phyloP scores from a whole-genome alignment of 768 basidiomycete genomes.

The Russula lepida region DNA sequence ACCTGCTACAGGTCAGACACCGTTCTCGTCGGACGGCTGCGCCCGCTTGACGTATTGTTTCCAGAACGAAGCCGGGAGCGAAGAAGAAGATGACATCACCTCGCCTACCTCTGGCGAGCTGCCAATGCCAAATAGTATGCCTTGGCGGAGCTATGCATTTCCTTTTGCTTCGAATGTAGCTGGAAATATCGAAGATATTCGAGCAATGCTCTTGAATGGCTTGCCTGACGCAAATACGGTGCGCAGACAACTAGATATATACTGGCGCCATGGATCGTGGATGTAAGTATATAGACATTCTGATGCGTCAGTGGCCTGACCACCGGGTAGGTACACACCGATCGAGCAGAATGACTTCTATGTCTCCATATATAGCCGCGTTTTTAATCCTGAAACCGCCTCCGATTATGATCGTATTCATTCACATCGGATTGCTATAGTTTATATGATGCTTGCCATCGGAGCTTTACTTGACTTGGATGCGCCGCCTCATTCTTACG shows the following conservation, averaged over 20 bases:
- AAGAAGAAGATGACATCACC: constrained; percentile 42
- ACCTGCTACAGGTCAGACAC: constrained; percentile 51
- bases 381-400: constrained; percentile 40
- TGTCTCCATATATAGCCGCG: constrained; percentile 41
- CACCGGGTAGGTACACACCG: constrained; percentile 49
- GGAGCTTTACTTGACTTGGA: constrained; percentile 56
- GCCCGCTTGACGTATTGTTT: constrained; percentile 12
- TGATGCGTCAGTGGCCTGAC: not conserved
- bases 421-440: constrained; percentile 48
- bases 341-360: constrained; percentile 51
- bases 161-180: constrained; percentile 40
- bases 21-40: constrained; percentile 8
- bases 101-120: constrained; percentile 30
- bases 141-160: constrained; percentile 54
- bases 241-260: constrained; percentile 38
- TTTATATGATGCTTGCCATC: constrained; percentile 57
- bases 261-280: constrained; percentile 64
- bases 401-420: constrained; percentile 34
- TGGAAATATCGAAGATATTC: constrained; percentile 38
- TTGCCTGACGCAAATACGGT: constrained; percentile 36
- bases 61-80: constrained; percentile 52
- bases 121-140: constrained; percentile 42
- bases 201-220: constrained; percentile 36
- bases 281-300: constrained; percentile 40
- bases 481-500: constrained; percentile 41